Base-by-base conservation (phyloP, 2,329 filamentous ascomycete genomes). In the Xylaria sp. region DNA sequence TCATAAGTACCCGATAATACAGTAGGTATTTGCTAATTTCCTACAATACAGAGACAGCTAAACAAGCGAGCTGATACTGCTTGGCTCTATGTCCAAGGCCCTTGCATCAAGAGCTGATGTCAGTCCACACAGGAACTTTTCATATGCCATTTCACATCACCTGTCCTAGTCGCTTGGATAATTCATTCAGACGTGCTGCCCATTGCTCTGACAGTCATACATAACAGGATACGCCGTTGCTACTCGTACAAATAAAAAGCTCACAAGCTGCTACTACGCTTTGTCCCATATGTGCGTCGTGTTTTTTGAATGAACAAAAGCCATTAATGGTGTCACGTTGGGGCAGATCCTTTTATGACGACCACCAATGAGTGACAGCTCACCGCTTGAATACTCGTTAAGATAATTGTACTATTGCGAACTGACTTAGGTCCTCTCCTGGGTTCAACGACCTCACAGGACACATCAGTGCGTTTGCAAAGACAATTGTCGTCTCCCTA, bases 241-340 rank as follows among this genome's bases (percentile, higher is more conserved):
- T 71, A 69, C 64, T 71, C 41, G 41, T 71, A 71, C 69, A 67
- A 57, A 48, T 48, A 48, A 57, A 25, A 69, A 67, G 61, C 62
- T 54, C 67, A 36, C 48, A 36, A 61, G 52, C 60, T 59, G 66
- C 60, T 67, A 58, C 49, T 71, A 63, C 57, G 46, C 67, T 36
- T 58, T 60, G 60, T 36, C 55, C 33, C 54, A 23, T 31, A 56
- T 28, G 31, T 54, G 60, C 33, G 61, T 39, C 60, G 52, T 58
- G 52, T 67, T 57, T 28, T 31, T 43, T 62, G 62, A 59, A 39
- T 63, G 56, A 69, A 51, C 39, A 36, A 36, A 36, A 36, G 33
- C 59, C 28, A 56, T 51, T 60, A 67, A 36, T 57, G 41, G 43
- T 51, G 57, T 55, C 54, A 43, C 23, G 5, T 28, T 49, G 9